Conservation (phyloP, 73 alveolate species). For the Symbiodinium natans region DNA sequence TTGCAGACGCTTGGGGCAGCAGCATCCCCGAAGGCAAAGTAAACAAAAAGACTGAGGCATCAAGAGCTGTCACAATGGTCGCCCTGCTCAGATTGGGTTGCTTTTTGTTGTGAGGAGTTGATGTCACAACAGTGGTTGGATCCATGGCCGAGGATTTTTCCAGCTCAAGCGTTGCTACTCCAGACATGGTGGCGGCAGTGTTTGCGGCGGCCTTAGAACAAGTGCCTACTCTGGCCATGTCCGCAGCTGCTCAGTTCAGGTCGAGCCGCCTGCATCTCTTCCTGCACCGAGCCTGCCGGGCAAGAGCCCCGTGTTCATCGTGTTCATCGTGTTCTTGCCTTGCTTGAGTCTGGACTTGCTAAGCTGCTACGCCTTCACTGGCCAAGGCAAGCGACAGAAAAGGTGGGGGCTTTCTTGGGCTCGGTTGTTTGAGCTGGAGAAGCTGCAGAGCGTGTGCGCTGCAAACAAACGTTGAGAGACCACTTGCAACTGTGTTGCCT, state of each 20-base stretch:
- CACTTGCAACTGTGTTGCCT: neutral
- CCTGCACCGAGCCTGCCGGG: constrained; percentile 4
- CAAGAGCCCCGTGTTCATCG: neutral
- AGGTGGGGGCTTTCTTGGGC: neutral
- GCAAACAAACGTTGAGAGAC: neutral
- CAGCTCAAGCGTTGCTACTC: neutral
- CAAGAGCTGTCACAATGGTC: neutral
- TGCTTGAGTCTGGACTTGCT: neutral
- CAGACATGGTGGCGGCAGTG: neutral
- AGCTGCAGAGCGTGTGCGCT: neutral
- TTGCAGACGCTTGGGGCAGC: neutral
- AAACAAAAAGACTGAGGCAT: too few relatives aligned
- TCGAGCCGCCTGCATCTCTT: neutral
- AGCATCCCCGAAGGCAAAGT: too few relatives aligned
- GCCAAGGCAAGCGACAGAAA: neutral
- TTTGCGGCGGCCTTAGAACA: neutral
- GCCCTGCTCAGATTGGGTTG: neutral
- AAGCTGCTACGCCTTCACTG: neutral
- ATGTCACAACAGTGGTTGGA: neutral
- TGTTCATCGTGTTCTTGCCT: too few relatives aligned
- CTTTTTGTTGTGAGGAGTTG: too few relatives aligned
- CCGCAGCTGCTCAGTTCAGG: too few relatives aligned
- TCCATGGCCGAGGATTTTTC: neutral
- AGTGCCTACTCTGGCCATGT: neutral
- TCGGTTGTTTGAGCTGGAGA: too few relatives aligned